Evolutionary conservation across 2,329 filamentous ascomycete genomes (phyloP).

Genomic region (Fusarium sp.): DNA sequence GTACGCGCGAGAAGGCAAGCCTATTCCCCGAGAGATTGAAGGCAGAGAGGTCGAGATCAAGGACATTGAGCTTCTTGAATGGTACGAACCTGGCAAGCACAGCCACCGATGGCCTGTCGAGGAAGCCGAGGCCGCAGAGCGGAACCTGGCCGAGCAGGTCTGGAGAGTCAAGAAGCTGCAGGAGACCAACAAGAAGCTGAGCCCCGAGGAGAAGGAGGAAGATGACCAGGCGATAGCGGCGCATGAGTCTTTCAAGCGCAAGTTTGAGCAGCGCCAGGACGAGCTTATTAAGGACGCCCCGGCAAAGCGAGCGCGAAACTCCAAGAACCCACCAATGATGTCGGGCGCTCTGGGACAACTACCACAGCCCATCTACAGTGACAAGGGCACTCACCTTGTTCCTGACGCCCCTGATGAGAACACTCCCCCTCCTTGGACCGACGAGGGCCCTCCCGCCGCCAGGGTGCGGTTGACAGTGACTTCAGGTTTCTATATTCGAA

Average conservation of each 20-base stretch:
- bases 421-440: slow-evolving; percentile 66
- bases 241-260: slow-evolving; percentile 67
- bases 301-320: slow-evolving; percentile 45
- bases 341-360: slow-evolving; percentile 66
- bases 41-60: slow-evolving; percentile 81
- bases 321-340: slow-evolving; percentile 60
- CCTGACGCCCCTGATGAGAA: slow-evolving; percentile 58
- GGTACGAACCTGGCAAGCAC: slow-evolving; percentile 84
- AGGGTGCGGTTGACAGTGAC: slow-evolving; percentile 91
- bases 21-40: slow-evolving; percentile 86
- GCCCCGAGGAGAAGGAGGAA: slow-evolving; percentile 64
- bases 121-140: slow-evolving; percentile 80
- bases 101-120: slow-evolving; percentile 81
- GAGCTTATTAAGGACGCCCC: slow-evolving; percentile 64
- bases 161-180: slow-evolving; percentile 71
- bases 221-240: slow-evolving; percentile 66
- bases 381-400: slow-evolving; percentile 63
- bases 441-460: slow-evolving; percentile 77
- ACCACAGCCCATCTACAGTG: slow-evolving; percentile 54
- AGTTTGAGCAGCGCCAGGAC: slow-evolving; percentile 68
- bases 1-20: slow-evolving; percentile 90
- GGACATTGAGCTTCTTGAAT: slow-evolving; percentile 85
- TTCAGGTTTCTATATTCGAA: slow-evolving; percentile 96
- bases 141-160: slow-evolving; percentile 78
- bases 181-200: slow-evolving; percentile 59